A percentile compares a stretch with the other conserved stretches of the same genome.
These are phyloP conservation scores for Chondrostereum purpureum DNA, from an alignment of 1,284 basidiomycete genomes.

Conservation along the genomic window DNA sequence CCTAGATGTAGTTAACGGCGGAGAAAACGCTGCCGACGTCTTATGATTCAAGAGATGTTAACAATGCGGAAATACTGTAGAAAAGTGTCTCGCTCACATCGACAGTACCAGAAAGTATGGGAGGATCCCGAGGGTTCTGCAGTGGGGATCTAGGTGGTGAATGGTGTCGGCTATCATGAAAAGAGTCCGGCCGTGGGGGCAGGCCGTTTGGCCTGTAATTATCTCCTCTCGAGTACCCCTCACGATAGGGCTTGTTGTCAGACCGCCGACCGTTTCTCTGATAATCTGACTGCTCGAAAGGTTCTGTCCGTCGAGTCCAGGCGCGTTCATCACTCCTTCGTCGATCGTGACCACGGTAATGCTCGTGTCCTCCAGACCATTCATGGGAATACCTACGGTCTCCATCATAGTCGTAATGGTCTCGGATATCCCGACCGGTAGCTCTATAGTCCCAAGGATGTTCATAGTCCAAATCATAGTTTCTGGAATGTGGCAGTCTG, in stretches of 20 bases:
- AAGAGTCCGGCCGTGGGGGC: neutral
- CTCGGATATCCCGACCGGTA: no score
- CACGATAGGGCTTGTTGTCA: conserved; percentile 7
- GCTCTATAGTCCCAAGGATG: no score
- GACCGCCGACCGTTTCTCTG: conserved; percentile 15
- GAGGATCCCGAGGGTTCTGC: no score
- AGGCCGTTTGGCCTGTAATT: neutral
- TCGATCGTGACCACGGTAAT: conserved; percentile 13
- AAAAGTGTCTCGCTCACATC: no score
- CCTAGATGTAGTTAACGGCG: conserved; percentile 14
- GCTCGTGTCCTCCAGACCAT: no score
- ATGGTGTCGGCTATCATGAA: neutral
- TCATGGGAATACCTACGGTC: no score
- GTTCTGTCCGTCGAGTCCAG: conserved; percentile 7
- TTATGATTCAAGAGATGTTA: no score
- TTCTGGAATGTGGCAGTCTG: conserved; percentile 32
- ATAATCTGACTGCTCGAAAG: conserved; percentile 5
- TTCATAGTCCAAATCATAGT: conserved; percentile 20
- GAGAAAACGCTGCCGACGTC: conserved; percentile 6
- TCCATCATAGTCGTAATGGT: no score
- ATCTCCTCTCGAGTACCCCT: conserved; percentile 5
- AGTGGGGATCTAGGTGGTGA: neutral
- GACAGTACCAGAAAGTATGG: no score
- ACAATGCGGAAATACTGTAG: no score
- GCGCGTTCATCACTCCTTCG: conserved; percentile 13